These are phyloP conservation scores for Helianthus tuberosus DNA, from an alignment of 129 eudicot genomes.

Conservation along the genomic window DNA sequence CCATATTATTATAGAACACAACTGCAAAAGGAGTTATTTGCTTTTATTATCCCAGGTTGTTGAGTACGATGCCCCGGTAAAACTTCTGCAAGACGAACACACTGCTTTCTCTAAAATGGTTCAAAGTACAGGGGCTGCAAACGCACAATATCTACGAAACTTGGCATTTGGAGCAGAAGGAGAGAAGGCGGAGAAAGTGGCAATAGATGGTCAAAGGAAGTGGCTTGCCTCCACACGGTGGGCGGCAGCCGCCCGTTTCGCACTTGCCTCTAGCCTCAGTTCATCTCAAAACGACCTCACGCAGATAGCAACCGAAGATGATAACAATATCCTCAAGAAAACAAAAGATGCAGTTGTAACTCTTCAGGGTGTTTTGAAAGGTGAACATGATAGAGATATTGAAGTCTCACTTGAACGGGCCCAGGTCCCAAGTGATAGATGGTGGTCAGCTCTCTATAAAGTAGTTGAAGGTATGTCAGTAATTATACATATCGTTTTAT, in stretches of 20 bases:
- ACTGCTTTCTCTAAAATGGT: slow-evolving; percentile 92
- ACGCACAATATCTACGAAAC: slow-evolving; percentile 79
- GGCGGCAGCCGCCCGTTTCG: slow-evolving; percentile 88
- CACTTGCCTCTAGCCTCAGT: slow-evolving; percentile 62
- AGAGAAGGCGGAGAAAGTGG: slow-evolving; percentile 38
- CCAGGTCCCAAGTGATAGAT: slow-evolving; percentile 67
- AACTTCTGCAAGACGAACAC: slow-evolving; percentile 53
- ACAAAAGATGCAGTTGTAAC: slow-evolving; percentile 86
- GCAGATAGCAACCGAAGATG: slow-evolving; percentile 51
- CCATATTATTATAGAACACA: too few species aligned
- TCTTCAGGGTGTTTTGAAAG: slow-evolving; percentile 75
- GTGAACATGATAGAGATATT: slow-evolving; percentile 68
- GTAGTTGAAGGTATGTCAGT: slow-evolving; percentile 69
- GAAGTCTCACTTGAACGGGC: slow-evolving; percentile 64
- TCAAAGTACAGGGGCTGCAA: slow-evolving; percentile 92
- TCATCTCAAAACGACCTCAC: slow-evolving; percentile 72
- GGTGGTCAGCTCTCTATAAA: slow-evolving; percentile 94
- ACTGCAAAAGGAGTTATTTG: neutral
- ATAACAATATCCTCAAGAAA: slow-evolving; percentile 53
- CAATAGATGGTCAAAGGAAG: slow-evolving; percentile 55
- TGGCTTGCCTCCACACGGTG: slow-evolving; percentile 83
- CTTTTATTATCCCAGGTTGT: slow-evolving; percentile 51
- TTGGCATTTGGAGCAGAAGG: slow-evolving; percentile 56
- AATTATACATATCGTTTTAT: neutral
- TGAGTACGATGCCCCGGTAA: slow-evolving; percentile 80